Base-by-base conservation (phyloP, 768 basidiomycete genomes). In the Hortiboletus flavorubellus region DNA sequence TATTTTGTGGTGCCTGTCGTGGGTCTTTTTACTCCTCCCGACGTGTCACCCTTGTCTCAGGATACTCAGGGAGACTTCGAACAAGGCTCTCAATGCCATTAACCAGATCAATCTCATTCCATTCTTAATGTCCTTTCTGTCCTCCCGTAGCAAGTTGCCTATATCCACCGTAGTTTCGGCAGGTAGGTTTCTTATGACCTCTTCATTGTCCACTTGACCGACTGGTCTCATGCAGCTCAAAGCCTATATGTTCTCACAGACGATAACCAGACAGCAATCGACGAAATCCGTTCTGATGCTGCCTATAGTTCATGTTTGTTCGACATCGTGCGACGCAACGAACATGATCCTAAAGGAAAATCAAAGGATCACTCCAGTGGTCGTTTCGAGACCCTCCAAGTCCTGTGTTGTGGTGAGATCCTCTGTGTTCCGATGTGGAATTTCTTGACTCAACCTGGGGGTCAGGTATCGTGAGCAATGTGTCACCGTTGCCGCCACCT, bases 1-100 rank as follows among this genome's bases (percentile, higher is more conserved):
- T 6, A 83, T 89, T 15, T 70, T 98, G 26, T 97, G 95, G 95
- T 95, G 93, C 73, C 78, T 98, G 60, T 92, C 92, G 87, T 96
- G 78, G 82, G 91, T 84, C 16, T 4, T n/a, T 46, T 51, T 38
- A 7, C 3, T n/a, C 43, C 10, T 5, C 1, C 44, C 42, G 46
- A 44, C 37, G 48, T 48, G 12, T 47, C 2, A n/a, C 46, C 46
- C 14, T 48, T 18, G 49, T 56, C 66, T 72, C 47, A 72, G 56
- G 42, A 52, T 56, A 59, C 67, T 59, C 65, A 85, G 93, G 69
- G 93, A 95, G 78, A 93, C 92, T 1, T 94, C 93, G 50, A 92
- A 93, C 72, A 96, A 96, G 75, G 92, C 93, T 5, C 76, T 69
- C 55, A 59, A 58, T 43, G 88, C 90, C 30, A 87, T 98, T 68